These are phyloP conservation scores for Pholiota molesta DNA, from an alignment of 768 basidiomycete species.

Conservation along the genomic window DNA sequence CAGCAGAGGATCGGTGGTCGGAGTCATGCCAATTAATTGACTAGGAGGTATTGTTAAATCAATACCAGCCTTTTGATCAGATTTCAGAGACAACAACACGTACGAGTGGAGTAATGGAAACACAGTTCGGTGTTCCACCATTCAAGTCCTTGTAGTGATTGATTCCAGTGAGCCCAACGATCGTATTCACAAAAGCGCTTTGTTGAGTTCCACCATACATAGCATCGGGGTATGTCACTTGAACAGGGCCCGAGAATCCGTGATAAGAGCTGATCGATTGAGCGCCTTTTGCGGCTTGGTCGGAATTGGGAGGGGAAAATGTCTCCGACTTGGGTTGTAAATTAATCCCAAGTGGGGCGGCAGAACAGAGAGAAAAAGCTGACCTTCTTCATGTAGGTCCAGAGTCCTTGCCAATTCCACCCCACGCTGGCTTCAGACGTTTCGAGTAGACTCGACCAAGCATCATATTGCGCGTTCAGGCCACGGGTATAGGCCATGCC, in stretches of 20 bases:
- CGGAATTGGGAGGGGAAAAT: conserved; percentile 48
- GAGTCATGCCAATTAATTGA: conserved; percentile 49
- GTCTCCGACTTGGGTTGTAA: conserved; percentile 39
- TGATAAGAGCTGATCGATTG: conserved; percentile 51
- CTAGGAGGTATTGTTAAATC: conserved; percentile 22
- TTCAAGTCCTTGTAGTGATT: conserved; percentile 52
- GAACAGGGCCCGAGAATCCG: conserved; percentile 54
- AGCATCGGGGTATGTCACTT: conserved; percentile 51
- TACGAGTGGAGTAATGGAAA: conserved; percentile 57
- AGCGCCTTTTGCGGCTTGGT: conserved; percentile 49
- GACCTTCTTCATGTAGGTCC: conserved; percentile 51
- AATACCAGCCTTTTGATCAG: not conserved
- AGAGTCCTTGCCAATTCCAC: conserved; percentile 50
- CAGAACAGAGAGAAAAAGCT: not conserved
- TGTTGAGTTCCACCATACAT: conserved; percentile 65
- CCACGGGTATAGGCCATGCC: conserved; percentile 50
- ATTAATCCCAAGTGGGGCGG: not conserved
- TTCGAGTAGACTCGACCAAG: conserved; percentile 40
- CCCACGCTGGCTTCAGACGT: conserved; percentile 43
- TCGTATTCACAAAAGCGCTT: conserved; percentile 47
- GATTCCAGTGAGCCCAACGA: conserved; percentile 51
- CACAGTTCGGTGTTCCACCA: conserved; percentile 57
- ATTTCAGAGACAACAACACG: conserved; percentile 11
- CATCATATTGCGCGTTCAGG: conserved; percentile 45
- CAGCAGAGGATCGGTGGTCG: conserved; percentile 58